Evolutionary conservation across 208 protist genomes (phyloP).

Genomic region (Trypanosoma rangeli): DNA sequence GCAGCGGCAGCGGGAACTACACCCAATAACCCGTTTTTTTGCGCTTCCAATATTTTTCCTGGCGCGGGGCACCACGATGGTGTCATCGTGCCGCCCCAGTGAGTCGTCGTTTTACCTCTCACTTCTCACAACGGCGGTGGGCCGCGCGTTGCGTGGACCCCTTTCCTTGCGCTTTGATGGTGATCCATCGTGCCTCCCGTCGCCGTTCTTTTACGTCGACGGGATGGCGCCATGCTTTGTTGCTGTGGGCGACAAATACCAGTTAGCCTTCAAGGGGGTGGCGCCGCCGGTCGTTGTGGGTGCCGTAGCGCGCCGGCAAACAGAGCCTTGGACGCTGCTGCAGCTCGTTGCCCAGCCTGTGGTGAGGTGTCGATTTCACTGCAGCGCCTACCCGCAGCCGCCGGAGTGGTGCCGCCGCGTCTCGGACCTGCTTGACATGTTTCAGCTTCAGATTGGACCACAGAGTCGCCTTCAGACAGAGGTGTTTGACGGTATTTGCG

Average conservation of each 20-base stretch:
- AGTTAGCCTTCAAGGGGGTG: constrained; percentile 55
- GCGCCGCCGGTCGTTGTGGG: constrained; percentile 32
- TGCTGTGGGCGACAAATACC: constrained; percentile 57
- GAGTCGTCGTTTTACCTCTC: constrained; percentile 74
- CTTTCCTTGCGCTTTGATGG: constrained; percentile 17
- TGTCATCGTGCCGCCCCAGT: constrained; percentile 35
- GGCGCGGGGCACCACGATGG: constrained; percentile 34
- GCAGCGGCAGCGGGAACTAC: constrained; percentile 5
- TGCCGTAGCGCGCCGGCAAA: background rate
- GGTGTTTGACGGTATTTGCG: constrained; percentile 57
- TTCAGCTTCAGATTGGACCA: constrained; percentile 70
- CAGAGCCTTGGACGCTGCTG: constrained; percentile 3
- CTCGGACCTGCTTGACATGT: constrained; percentile 64
- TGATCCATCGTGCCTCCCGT: constrained; percentile 28
- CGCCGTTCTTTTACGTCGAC: constrained; percentile 49
- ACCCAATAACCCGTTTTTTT: constrained; percentile 61
- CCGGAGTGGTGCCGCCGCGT: constrained; percentile 45
- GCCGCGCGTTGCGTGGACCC: constrained; percentile 42
- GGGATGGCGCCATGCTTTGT: constrained; percentile 73
- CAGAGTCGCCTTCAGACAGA: constrained; percentile 60
- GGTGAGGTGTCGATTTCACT: constrained; percentile 50
- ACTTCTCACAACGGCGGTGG: constrained; percentile 68
- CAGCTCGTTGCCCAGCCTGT: constrained; percentile 42
- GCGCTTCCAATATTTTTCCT: constrained; percentile 75
- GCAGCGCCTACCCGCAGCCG: constrained; percentile 36